Conservation (phyloP, 345 rosid species). For the Physaria fendleri region DNA sequence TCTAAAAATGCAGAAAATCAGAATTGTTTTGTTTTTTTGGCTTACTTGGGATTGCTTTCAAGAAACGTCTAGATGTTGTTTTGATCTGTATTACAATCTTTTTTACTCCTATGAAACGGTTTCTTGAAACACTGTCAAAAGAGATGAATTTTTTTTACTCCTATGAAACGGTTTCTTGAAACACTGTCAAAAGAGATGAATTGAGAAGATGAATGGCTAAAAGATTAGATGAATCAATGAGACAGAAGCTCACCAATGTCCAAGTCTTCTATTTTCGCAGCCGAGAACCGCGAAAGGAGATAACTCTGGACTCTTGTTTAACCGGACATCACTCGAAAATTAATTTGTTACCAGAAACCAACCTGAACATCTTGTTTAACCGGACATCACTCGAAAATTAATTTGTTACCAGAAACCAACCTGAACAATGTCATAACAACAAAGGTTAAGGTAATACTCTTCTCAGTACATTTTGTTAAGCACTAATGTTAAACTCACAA, state of each 20-base stretch:
- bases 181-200: constrained; percentile 32
- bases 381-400: constrained; percentile 47
- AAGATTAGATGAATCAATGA: not conserved
- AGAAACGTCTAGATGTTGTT: constrained; percentile 34
- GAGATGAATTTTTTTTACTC: constrained; percentile 21
- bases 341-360: too few species aligned
- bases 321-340: constrained; percentile 44
- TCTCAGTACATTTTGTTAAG: constrained; percentile 28
- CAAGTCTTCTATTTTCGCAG: constrained; percentile 51
- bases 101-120: constrained; percentile 37
- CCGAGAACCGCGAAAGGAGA: constrained; percentile 21
- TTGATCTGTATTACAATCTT: constrained; percentile 34
- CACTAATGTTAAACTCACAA: constrained; percentile 55
- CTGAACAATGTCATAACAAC: constrained; percentile 32
- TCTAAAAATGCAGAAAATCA: not conserved
- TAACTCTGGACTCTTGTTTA: constrained; percentile 35
- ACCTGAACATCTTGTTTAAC: constrained; percentile 38
- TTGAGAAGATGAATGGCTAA: not conserved
- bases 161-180: constrained; percentile 45
- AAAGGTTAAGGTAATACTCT: not conserved
- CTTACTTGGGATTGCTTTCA: constrained; percentile 34
- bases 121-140: constrained; percentile 45
- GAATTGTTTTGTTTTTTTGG: not conserved
- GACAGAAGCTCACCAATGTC: constrained; percentile 49
- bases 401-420: constrained; percentile 64